A percentile compares a stretch with the other conserved stretches of the same genome.
Conservation (phyloP, 2,329 filamentous ascomycete genomes). For the Aspergillus pseudotamarii region DNA sequence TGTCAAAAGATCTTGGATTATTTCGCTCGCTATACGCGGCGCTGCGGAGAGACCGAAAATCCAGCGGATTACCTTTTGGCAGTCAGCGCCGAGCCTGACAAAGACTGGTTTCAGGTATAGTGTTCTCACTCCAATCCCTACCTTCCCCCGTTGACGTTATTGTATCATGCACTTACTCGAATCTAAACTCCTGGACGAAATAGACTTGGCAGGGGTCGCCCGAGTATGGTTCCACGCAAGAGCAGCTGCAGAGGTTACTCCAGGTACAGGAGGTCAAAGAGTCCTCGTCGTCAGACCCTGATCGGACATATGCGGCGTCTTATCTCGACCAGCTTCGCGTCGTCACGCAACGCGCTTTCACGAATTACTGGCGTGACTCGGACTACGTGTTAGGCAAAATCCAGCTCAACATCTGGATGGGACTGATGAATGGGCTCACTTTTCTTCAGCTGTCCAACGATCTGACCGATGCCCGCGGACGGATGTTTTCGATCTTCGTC, state of each 20-base stretch:
- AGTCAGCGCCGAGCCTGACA: neutral
- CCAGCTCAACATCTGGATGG: slow-evolving; percentile 11
- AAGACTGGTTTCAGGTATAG: neutral
- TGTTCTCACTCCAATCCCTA: neutral
- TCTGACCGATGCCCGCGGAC: neutral
- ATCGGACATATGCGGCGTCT: slow-evolving; percentile 24
- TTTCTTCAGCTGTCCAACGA: slow-evolving; percentile 1
- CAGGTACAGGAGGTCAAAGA: neutral
- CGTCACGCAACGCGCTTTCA: slow-evolving; percentile 49
- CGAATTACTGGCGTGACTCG: slow-evolving; percentile 20
- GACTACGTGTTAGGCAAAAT: slow-evolving; percentile 15
- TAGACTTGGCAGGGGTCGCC: neutral
- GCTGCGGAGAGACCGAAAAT: slow-evolving; percentile 3
- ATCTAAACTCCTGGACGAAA: neutral
- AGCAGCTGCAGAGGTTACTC: neutral
- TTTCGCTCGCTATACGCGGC: slow-evolving; percentile 5
- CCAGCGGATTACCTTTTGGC: slow-evolving; percentile 12
- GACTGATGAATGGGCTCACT: slow-evolving; percentile 16
- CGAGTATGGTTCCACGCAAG: neutral
- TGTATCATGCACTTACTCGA: neutral
- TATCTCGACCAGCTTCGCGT: slow-evolving; percentile 61
- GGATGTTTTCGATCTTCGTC: slow-evolving; percentile 12
- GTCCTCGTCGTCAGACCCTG: neutral
- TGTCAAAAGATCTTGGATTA: slow-evolving; percentile 18
- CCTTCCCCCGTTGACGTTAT: neutral